Percentiles rank a stretch among this genome's conserved stretches.
phyloP scores from a whole-genome alignment of 345 rosid species.

The Geranium brycei region DNA sequence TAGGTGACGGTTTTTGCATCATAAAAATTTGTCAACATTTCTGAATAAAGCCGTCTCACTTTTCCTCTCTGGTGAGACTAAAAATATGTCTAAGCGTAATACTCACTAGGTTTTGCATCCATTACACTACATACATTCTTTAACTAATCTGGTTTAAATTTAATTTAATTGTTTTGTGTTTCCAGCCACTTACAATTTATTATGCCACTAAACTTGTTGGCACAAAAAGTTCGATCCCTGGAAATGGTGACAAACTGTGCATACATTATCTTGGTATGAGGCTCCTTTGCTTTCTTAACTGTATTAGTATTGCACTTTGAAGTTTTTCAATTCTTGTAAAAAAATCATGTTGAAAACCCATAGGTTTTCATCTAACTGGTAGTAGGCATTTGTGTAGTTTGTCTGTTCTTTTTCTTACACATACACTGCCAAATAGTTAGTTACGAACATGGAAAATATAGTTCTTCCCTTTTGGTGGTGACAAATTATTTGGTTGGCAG shows the following conservation, averaged over 20 bases:
- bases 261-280: constrained; percentile 84
- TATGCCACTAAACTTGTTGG: constrained; percentile 47
- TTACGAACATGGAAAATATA: background rate
- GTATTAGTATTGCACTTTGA: background rate
- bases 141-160: constrained; percentile 4
- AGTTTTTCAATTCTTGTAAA: background rate
- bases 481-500: background rate
- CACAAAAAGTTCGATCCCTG: constrained; percentile 20
- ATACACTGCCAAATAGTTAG: background rate
- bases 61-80: background rate
- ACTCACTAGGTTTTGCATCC: constrained; percentile 2
- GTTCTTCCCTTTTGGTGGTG: too few relatives aligned
- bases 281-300: constrained; percentile 9
- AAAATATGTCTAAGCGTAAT: background rate
- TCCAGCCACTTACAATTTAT: constrained; percentile 79
- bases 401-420: too few relatives aligned
- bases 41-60: background rate
- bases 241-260: constrained; percentile 27
- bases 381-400: too few relatives aligned
- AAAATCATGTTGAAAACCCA: background rate
- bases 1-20: background rate
- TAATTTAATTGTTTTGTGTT: background rate
- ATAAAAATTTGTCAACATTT: background rate
- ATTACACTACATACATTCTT: background rate
- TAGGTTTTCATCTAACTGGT: background rate